A percentile compares a stretch with the other conserved stretches of the same genome.
These are phyloP conservation scores for Leccinum arenicola DNA, from an alignment of 768 basidiomycete genomes.

Conservation along the genomic window DNA sequence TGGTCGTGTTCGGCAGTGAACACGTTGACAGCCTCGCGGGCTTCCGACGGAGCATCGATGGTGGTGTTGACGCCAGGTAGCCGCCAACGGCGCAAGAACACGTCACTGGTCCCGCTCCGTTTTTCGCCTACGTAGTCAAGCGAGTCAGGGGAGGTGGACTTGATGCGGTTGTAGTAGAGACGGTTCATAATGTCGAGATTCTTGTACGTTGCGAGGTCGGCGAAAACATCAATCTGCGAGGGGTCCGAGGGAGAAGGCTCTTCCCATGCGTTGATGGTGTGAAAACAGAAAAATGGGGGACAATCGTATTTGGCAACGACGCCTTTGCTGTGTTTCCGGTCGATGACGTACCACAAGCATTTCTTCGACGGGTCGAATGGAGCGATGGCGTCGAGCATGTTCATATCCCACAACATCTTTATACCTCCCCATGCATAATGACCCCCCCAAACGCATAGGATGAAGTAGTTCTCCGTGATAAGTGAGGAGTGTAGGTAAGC, in stretches of 20 bases:
- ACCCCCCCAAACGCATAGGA: conserved; percentile 35
- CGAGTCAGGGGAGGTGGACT: conserved; percentile 22
- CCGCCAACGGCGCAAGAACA: conserved; percentile 31
- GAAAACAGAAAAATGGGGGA: conserved; percentile 40
- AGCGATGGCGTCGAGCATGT: conserved; percentile 32
- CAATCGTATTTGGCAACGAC: conserved; percentile 37
- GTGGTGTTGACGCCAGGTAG: conserved; percentile 25
- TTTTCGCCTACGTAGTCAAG: conserved; percentile 27
- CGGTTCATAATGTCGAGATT: conserved; percentile 32
- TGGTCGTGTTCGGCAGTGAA: conserved; percentile 25
- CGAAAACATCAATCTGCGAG: conserved; percentile 30
- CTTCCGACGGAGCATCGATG: conserved; percentile 11
- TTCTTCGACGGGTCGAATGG: conserved; percentile 29
- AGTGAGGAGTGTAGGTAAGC: conserved; percentile 39
- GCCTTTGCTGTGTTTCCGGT: conserved; percentile 34
- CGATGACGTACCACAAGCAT: conserved; percentile 37
- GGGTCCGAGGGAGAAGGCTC: conserved; percentile 20
- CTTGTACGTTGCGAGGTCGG: conserved; percentile 36
- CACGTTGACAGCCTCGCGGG: conserved; percentile 17
- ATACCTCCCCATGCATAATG: conserved; percentile 29
- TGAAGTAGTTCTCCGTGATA: conserved; percentile 36
- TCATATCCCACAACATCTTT: conserved; percentile 32
- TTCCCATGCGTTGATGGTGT: conserved; percentile 40
- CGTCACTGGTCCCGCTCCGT: conserved; percentile 10
- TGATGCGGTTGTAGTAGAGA: conserved; percentile 31